Evolutionary conservation across 768 basidiomycete genomes (phyloP).

Genomic region (Podaxis sp.): DNA sequence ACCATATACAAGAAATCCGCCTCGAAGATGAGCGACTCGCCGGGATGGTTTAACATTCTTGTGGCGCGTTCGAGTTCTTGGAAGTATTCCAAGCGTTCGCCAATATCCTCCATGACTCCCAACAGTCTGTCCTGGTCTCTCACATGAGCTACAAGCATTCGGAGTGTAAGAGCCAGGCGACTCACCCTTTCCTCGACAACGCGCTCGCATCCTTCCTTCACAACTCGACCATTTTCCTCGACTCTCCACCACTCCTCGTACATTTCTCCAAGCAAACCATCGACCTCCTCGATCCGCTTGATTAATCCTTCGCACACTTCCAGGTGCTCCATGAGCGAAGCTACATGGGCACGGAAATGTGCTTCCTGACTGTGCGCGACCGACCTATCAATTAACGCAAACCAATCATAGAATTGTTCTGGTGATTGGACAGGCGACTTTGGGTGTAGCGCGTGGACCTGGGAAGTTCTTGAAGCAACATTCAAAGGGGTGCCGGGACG

Average conservation of each 20-base stretch:
- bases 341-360: conserved; percentile 84
- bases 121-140: conserved; percentile 66
- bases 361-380: conserved; percentile 94
- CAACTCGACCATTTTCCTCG: conserved; percentile 86
- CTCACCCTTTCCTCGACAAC: conserved; percentile 86
- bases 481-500: conserved; percentile 45
- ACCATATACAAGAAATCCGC: conserved; percentile 96
- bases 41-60: conserved; percentile 91
- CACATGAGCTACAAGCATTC: not conserved
- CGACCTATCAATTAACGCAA: conserved; percentile 81
- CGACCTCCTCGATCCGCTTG: conserved; percentile 70
- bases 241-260: conserved; percentile 82
- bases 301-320: conserved; percentile 74
- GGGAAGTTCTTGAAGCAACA: not conserved
- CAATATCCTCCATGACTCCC: conserved; percentile 80
- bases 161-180: conserved; percentile 11
- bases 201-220: conserved; percentile 90
- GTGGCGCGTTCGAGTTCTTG: conserved; percentile 92
- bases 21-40: conserved; percentile 86
- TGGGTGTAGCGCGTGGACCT: conserved; percentile 63
- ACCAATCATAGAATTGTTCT: conserved; percentile 98
- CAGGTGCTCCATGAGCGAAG: conserved; percentile 72
- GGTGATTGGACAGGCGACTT: conserved; percentile 81
- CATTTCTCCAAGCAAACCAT: conserved; percentile 77
- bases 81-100: conserved; percentile 84